Evolutionary conservation across 192 early-diverging fungal species (phyloP).

Genomic region (Coemansia sp.): DNA sequence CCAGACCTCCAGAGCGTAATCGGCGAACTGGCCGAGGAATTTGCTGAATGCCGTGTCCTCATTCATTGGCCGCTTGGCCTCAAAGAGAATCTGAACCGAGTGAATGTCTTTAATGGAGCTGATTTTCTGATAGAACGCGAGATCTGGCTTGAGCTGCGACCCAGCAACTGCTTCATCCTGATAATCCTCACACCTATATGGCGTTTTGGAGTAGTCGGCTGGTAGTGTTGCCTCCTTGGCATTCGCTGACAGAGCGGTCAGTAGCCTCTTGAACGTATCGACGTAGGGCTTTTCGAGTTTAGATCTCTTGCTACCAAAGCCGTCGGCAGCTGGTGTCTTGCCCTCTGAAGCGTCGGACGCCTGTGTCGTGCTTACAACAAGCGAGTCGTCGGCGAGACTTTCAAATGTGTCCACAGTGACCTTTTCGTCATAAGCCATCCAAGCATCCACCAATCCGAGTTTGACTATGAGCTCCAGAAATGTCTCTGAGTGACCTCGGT

Average conservation of each 20-base stretch:
- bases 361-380: neutral
- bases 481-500: neutral
- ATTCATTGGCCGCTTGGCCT: neutral
- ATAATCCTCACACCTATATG: neutral
- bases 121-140: neutral
- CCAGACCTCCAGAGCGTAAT: conserved; percentile 8
- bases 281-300: neutral
- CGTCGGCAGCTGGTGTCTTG: neutral
- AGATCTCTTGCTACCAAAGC: neutral
- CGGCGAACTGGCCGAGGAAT: conserved; percentile 6
- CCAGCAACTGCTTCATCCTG: neutral
- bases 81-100: neutral
- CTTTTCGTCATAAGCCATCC: neutral
- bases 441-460: neutral
- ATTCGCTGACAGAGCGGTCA: neutral
- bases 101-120: neutral
- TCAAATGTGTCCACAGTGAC: neutral
- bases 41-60: neutral
- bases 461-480: neutral
- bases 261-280: neutral
- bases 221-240: neutral
- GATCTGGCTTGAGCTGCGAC: neutral
- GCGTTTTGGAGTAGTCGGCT: neutral
- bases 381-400: neutral
- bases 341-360: neutral